Conservation (phyloP, 2,329 filamentous ascomycete species). For the Aspergillus ochraceoroseus region DNA sequence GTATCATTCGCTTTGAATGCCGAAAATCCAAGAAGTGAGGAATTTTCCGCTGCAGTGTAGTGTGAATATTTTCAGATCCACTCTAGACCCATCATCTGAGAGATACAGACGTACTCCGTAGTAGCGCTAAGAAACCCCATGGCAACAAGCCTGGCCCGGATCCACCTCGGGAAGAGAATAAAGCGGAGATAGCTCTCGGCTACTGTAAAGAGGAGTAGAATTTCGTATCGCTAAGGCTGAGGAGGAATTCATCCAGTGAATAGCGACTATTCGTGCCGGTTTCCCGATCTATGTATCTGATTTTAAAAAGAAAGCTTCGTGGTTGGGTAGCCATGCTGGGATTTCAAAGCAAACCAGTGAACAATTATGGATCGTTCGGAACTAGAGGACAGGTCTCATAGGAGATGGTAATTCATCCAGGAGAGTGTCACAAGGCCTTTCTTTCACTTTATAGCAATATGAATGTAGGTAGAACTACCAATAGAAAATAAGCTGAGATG, state of each 20-base stretch:
- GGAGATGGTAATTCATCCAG: conserved; percentile 51
- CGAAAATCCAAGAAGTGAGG: not conserved
- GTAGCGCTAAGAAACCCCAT: no score
- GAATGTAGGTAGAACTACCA: conserved; percentile 50
- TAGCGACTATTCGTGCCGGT: conserved; percentile 29
- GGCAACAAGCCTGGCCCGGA: no score
- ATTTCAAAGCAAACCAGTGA: conserved; percentile 1
- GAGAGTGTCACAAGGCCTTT: conserved; percentile 46
- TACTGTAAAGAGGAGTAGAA: no score
- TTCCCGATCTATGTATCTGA: conserved; percentile 24
- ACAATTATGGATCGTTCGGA: not conserved
- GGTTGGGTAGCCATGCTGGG: conserved; percentile 15
- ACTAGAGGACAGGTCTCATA: not conserved
- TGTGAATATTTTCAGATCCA: not conserved
- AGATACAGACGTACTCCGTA: no score
- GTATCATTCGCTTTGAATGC: not conserved
- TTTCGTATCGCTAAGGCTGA: no score
- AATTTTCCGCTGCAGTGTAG: no score
- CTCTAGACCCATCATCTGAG: not conserved
- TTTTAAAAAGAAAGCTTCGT: not conserved
- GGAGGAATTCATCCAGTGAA: conserved; percentile 4
- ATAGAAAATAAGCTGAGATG: no score
- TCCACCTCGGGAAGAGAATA: no score
- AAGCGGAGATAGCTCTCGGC: no score
- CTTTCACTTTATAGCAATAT: conserved; percentile 47